Base-by-base conservation (phyloP, 345 rosid species). In the Salix suchowensis region DNA sequence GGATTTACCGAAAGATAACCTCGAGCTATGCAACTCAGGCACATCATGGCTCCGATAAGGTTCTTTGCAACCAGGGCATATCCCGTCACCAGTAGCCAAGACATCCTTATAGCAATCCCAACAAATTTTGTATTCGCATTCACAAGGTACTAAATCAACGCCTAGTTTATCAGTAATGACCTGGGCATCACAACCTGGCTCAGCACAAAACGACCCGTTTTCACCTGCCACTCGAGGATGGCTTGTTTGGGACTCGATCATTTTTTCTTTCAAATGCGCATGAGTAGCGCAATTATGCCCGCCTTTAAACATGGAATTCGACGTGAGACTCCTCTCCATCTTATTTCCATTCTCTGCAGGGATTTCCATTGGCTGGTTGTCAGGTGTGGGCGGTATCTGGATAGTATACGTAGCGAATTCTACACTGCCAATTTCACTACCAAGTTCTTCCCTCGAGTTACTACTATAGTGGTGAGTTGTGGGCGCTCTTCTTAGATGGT, bases 351-450 rank as follows among this genome's bases (percentile, higher is more conserved):
- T 30, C 68, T 60, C 74, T 42, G 67, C 39, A 24, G 80, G 64
- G 37, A 79, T 72, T 55, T 86, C 81, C 73, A 79, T 39, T 11
- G 80, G 77, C 26, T 77, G 87, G 73, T 91, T 85, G 76, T 93
- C 94, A 0, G 98, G 98, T 4, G 98, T 91, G 39, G 74, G 83
- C 3, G 93, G 94, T 9, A 93, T 55, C 1, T 82, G 79, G 69
- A 93, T 90, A 2, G 84, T 81, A 85, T 91, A 93, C 4, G 66
- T 78, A 1, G 77, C 68, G 66, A 62, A 83, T 15, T 89, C 91
- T 6, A 52, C 67, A 15, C 81, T 78, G 70, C 86, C 79, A 26
- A 82, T 62, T 37, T 90, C 93, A 68, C 87, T 87, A n/a, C 85
- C 88, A 9, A 78, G 71, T 72, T 88, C 91, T 6, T 84, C 89